Base-by-base conservation (phyloP, 176 grass and related monocot genomes). In the Oryza brachyantha region DNA sequence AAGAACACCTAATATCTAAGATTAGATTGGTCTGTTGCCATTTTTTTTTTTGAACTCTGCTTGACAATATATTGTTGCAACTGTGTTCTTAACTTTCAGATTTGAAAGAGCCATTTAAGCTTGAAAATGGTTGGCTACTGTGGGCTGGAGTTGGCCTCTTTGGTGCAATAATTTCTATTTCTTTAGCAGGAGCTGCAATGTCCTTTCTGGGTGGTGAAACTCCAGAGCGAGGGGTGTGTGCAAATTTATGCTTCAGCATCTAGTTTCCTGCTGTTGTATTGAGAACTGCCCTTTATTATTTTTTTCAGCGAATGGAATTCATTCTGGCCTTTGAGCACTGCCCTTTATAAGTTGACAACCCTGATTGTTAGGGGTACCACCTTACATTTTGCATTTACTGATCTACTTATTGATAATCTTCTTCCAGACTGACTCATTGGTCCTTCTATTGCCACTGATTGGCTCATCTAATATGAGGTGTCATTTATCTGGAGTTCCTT, bases 91-190 rank as follows among this genome's bases (percentile, higher is more conserved):
- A 29, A 61, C 19, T 86, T 88, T 86, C 85, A 98, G 96, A 98
- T 91, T 80, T 92, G 50, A 81, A 84, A 74, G 85, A 94, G 52
- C 92, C 96, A 65, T 85, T 94, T 83, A 88, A 90, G 39, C 61
- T 94, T 63, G 72, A 70, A 90, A 92, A 94, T 29, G 96, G 96
- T 2, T 98, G 92, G 96, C 87, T 98, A 77, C 50, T 98, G 8
- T 98, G 92, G 96, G 83, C 92, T 81, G 96, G 68, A 80, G 66
- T 94, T 13, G 83, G 96, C 27, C 29, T 98, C 21, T 42, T 94
- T 50, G 81, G 84, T 64, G 90, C 96, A 36, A 11, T 98, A 66
- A 42, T 98, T 69, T 58, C 74, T 60, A 87, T 94, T 93, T 74
- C 83, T 43, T 64, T 98, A 78, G 81, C 84, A 52, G 92, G 96